Evolutionary conservation across 1,284 basidiomycete species (phyloP).

Genomic region (Fomes fomentarius): DNA sequence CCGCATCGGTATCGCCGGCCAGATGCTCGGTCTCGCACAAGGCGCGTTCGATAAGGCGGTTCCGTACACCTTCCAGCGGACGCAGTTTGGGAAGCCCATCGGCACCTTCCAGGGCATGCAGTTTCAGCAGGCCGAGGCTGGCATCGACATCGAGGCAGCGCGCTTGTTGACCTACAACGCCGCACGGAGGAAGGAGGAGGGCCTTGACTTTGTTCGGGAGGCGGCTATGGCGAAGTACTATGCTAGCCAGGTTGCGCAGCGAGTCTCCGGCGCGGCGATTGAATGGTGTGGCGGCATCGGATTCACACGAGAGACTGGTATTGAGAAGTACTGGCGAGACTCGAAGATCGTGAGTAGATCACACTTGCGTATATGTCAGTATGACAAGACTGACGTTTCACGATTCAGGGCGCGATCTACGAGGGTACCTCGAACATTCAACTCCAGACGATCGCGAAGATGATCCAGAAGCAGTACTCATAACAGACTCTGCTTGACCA

Average conservation of each 20-base stretch:
- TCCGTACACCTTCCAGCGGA: slow-evolving; percentile 91
- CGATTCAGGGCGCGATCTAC: slow-evolving; percentile 85
- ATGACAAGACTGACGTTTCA: not conserved
- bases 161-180: slow-evolving; percentile 96
- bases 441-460: slow-evolving; percentile 94
- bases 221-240: slow-evolving; percentile 98
- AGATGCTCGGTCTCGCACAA: slow-evolving; percentile 96
- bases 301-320: slow-evolving; percentile 92
- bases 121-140: slow-evolving; percentile 91
- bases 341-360: slow-evolving; percentile 84
- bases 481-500: slow-evolving; percentile 24
- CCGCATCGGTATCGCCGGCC: slow-evolving; percentile 96
- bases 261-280: slow-evolving; percentile 87
- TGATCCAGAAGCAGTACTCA: slow-evolving; percentile 81
- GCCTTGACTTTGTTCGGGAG: slow-evolving; percentile 85
- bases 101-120: slow-evolving; percentile 96
- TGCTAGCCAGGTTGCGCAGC: slow-evolving; percentile 88
- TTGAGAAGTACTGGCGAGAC: slow-evolving; percentile 95
- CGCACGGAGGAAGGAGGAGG: slow-evolving; percentile 91
- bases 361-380: not conserved
- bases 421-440: slow-evolving; percentile 98
- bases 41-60: slow-evolving; percentile 95
- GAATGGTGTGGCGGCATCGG: slow-evolving; percentile 98
- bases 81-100: slow-evolving; percentile 93
- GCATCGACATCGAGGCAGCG: slow-evolving; percentile 91